A percentile compares a stretch with the other conserved stretches of the same genome.
These are phyloP conservation scores for Pyricularia sp. DNA, from an alignment of 2,329 filamentous ascomycete genomes.

Conservation along the genomic window DNA sequence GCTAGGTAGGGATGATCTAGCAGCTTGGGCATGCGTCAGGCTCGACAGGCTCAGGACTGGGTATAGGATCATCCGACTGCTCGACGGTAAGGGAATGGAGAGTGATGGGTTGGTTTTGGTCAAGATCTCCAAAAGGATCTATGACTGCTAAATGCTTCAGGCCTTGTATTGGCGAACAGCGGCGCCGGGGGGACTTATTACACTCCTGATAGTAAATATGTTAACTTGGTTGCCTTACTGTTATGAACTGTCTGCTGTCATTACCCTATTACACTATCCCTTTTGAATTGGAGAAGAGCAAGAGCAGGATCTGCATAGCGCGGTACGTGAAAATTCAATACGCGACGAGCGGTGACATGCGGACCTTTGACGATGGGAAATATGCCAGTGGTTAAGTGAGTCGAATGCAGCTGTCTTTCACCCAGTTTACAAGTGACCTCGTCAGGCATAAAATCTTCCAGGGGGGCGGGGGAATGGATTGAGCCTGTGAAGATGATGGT, in stretches of 20 bases:
- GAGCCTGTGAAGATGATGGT: neutral
- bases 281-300: too few species aligned
- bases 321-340: too few species aligned
- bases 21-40: constrained; percentile 82
- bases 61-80: constrained; percentile 67
- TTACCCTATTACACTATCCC: too few species aligned
- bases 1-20: constrained; percentile 65
- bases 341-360: too few species aligned
- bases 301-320: too few species aligned
- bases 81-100: constrained; percentile 56
- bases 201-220: neutral
- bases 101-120: constrained; percentile 62
- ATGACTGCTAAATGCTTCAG: neutral
- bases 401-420: too few species aligned
- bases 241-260: too few species aligned
- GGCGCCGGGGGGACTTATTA: neutral
- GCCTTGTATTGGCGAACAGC: neutral
- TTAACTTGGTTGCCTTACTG: too few species aligned
- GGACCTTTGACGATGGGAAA: too few species aligned
- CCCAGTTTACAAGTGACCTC: too few species aligned
- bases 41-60: constrained; percentile 72
- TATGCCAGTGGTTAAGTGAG: too few species aligned
- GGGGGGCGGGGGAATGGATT: neutral
- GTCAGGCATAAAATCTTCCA: too few species aligned
- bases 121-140: constrained; percentile 26